A percentile compares a stretch with the other conserved stretches of the same genome.
Conservation (phyloP, 2,329 filamentous ascomycete genomes). For the Fusarium solani-melongenae region DNA sequence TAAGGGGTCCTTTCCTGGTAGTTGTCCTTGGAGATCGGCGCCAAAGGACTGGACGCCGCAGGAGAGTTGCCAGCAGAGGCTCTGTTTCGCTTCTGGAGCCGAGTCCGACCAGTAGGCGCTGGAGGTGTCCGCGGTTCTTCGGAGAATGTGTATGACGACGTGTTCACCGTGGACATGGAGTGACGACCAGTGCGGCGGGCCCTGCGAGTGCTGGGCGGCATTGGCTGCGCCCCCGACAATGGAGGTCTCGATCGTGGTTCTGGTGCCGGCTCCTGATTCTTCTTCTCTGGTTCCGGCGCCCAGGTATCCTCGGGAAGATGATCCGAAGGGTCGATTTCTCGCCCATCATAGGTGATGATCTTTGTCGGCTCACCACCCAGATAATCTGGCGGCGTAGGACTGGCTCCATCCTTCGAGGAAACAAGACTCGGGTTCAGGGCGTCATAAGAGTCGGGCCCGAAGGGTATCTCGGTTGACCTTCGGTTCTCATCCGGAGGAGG, state of each 20-base stretch:
- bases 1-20: conserved; percentile 57
- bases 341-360: conserved; percentile 80
- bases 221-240: conserved; percentile 64
- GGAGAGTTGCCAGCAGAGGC: conserved; percentile 53
- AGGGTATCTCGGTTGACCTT: conserved; percentile 72
- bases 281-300: conserved; percentile 78
- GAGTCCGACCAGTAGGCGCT: conserved; percentile 60
- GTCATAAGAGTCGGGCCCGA: conserved; percentile 81
- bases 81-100: conserved; percentile 72
- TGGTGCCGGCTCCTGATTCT: conserved; percentile 43
- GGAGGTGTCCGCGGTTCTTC: conserved; percentile 49
- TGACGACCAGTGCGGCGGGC: conserved; percentile 64
- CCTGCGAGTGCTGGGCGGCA: conserved; percentile 62
- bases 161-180: conserved; percentile 54
- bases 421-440: conserved; percentile 71
- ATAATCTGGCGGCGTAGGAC: conserved; percentile 51
- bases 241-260: conserved; percentile 56
- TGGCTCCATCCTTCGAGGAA: conserved; percentile 43
- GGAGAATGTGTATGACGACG: conserved; percentile 44
- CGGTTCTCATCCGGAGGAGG: conserved; percentile 64
- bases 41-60: conserved; percentile 60
- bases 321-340: conserved; percentile 83
- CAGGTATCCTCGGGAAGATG: conserved; percentile 81
- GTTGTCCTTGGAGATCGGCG: conserved; percentile 63
- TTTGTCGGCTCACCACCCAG: conserved; percentile 67